phyloP scores from a whole-genome alignment of 225 moss, liverwort and hornwort species.

The Pseudoscleropodium purum region DNA sequence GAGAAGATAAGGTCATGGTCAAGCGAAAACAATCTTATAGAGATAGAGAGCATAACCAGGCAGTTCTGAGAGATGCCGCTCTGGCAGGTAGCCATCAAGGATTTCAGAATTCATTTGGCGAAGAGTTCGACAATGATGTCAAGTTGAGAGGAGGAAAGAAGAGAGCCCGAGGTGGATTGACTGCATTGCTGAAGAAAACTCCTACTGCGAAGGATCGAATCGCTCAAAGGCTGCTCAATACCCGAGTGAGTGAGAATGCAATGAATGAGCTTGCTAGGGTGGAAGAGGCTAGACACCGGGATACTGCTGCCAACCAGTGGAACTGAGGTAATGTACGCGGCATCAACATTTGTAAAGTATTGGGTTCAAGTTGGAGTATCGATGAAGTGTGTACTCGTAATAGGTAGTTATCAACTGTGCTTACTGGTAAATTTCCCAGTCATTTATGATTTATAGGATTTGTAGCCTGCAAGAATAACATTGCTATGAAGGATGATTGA shows the following conservation, averaged over 20 bases:
- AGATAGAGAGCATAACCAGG: slow-evolving; percentile 81
- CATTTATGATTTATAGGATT: background rate
- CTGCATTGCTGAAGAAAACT: slow-evolving; percentile 65
- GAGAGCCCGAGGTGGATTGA: slow-evolving; percentile 62
- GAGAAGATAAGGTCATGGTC: slow-evolving; percentile 20
- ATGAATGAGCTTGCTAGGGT: slow-evolving; percentile 55
- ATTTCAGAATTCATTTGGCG: slow-evolving; percentile 33
- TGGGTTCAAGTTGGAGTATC: background rate
- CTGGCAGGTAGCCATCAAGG: slow-evolving; percentile 32
- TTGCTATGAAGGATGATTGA: background rate
- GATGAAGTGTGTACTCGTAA: background rate
- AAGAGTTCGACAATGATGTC: slow-evolving; percentile 17
- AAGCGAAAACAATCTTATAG: slow-evolving; percentile 51
- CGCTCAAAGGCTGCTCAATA: slow-evolving; percentile 66
- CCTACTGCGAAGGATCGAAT: slow-evolving; percentile 85
- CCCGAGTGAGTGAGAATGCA: slow-evolving; percentile 67
- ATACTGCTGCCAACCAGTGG: slow-evolving; percentile 90
- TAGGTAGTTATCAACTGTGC: background rate
- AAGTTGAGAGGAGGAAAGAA: slow-evolving; percentile 23
- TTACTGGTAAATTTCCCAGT: background rate
- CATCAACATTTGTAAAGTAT: background rate
- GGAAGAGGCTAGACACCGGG: slow-evolving; percentile 77
- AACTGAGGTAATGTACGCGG: slow-evolving; percentile 13
- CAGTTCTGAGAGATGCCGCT: slow-evolving; percentile 66
- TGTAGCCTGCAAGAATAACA: background rate